Evolutionary conservation across 495 filamentous ascomycete genomes (phyloP).

Genomic region (Talaromyces thailandensis): DNA sequence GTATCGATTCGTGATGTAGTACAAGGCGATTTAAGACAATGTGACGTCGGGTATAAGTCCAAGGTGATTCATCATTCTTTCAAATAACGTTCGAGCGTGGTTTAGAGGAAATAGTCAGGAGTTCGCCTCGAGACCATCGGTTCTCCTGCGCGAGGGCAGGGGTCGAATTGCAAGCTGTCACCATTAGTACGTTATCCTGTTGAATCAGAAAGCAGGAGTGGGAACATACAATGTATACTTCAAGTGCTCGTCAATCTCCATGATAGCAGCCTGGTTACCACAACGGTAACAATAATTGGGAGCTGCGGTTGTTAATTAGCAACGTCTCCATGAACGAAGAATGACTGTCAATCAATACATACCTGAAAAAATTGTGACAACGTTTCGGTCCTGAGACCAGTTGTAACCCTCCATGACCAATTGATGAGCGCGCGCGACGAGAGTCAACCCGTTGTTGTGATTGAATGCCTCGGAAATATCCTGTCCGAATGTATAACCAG

Average conservation of each 20-base stretch:
- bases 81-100: slow-evolving; percentile 22
- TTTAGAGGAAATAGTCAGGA: slow-evolving; percentile 95
- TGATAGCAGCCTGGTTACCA: slow-evolving; percentile 98
- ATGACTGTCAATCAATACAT: slow-evolving; percentile 15
- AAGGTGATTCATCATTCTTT: slow-evolving; percentile 4
- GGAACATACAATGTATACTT: slow-evolving; percentile 96
- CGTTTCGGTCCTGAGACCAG: slow-evolving; percentile 94
- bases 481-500: slow-evolving; percentile 97
- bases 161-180: slow-evolving; percentile 93
- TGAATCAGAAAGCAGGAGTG: slow-evolving; percentile 2
- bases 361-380: slow-evolving; percentile 99
- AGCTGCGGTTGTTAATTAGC: slow-evolving; percentile 38
- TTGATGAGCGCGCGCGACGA: slow-evolving; percentile 91
- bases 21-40: slow-evolving; percentile 2
- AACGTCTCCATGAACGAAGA: neutral
- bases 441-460: slow-evolving; percentile 96
- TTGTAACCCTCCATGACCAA: slow-evolving; percentile 98
- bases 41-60: slow-evolving; percentile 3
- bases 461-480: slow-evolving; percentile 99
- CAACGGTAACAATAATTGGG: slow-evolving; percentile 98
- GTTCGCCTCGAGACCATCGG: slow-evolving; percentile 98
- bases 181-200: slow-evolving; percentile 10
- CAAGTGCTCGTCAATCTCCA: slow-evolving; percentile 99
- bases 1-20: neutral
- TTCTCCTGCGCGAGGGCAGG: slow-evolving; percentile 92